Evolutionary conservation across 257 asterid species (phyloP).

Genomic region (Eucommia ulmoides): DNA sequence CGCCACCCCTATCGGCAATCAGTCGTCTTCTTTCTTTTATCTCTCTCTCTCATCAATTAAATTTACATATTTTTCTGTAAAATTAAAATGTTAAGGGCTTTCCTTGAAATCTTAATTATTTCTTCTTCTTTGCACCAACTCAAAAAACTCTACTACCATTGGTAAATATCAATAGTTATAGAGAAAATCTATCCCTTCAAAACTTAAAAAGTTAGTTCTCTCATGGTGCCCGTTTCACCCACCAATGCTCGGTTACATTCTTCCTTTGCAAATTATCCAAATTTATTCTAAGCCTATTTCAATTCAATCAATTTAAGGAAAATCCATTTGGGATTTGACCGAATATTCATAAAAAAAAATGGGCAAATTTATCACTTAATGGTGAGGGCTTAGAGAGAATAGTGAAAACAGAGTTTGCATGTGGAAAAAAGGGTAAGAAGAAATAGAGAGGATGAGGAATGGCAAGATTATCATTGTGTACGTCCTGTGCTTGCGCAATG

Average conservation of each 20-base stretch:
- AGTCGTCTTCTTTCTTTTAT: no score
- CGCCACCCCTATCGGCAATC: no score
- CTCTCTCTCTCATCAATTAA: no score
- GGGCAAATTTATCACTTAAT: constrained; percentile 9
- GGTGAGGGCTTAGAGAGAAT: constrained; percentile 7
- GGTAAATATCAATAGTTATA: no score
- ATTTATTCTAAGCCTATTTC: constrained; percentile 15
- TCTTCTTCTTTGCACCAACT: no score
- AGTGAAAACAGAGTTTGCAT: constrained; percentile 3
- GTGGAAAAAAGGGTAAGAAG: neutral
- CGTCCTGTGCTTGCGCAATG: constrained; percentile 85
- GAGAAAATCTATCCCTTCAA: no score
- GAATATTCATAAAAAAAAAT: constrained; percentile 2
- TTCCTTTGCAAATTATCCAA: constrained; percentile 8
- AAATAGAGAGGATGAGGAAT: constrained; percentile 12
- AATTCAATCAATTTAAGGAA: constrained; percentile 13
- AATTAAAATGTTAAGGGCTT: no score
- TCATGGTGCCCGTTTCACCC: constrained; percentile 38
- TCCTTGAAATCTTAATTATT: no score
- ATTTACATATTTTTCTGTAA: no score
- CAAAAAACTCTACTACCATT: no score
- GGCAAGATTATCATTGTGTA: constrained; percentile 62
- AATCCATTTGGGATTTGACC: constrained; percentile 17
- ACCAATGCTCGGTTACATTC: constrained; percentile 12
- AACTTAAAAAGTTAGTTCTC: constrained; percentile 2